These are phyloP conservation scores for Fusarium agapanthi DNA, from an alignment of 2,329 filamentous ascomycete genomes.

Conservation along the genomic window DNA sequence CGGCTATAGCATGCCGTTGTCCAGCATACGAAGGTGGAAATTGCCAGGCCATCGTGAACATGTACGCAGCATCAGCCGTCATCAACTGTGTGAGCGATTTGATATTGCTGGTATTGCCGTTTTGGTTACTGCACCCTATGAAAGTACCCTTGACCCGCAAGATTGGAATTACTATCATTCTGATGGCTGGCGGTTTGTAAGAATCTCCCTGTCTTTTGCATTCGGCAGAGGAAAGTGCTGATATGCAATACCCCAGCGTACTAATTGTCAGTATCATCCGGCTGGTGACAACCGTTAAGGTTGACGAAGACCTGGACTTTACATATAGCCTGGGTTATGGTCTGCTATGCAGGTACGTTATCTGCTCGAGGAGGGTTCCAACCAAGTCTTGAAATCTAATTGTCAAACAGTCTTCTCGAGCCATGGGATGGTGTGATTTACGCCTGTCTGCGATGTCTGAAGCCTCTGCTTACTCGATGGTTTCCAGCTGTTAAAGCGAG, in stretches of 20 bases:
- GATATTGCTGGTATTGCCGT: accelerated
- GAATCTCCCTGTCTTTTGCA: accelerated
- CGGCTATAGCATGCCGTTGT: neutral
- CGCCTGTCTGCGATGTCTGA: neutral
- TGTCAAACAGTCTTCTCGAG: neutral
- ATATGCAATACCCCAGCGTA: accelerated
- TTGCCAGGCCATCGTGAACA: neutral
- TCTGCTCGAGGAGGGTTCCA: accelerated
- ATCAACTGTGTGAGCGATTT: neutral
- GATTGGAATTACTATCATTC: neutral
- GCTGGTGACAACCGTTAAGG: neutral
- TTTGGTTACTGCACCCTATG: neutral
- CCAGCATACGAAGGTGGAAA: neutral
- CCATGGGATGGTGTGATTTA: neutral
- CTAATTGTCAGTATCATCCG: neutral
- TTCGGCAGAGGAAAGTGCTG: accelerated
- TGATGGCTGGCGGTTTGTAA: neutral
- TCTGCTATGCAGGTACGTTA: neutral
- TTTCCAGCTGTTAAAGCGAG: neutral
- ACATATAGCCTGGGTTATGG: neutral
- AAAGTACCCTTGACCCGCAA: neutral
- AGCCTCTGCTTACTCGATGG: too few relatives aligned
- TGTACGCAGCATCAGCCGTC: neutral
- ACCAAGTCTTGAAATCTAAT: neutral
- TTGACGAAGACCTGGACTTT: neutral